A percentile compares a stretch with the other conserved stretches of the same genome.
Evolutionary conservation across 2,329 filamentous ascomycete species (phyloP).

Genomic region (Cladosporium austrohemisphaericum): DNA sequence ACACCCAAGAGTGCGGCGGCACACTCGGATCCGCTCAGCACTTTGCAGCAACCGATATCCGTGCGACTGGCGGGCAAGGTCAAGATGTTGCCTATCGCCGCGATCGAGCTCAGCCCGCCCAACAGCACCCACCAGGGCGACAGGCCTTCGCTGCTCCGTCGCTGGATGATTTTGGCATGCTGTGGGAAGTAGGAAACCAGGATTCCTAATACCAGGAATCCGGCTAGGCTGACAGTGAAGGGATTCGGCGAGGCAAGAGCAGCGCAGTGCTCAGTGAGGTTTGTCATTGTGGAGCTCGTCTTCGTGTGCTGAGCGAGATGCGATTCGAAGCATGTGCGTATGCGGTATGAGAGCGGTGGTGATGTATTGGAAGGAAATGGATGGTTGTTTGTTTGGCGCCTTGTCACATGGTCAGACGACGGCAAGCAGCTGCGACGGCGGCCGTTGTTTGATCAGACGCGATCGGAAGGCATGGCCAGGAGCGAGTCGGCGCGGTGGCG

Average conservation of each 20-base stretch:
- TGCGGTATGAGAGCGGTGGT: not conserved
- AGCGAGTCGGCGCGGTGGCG: not conserved
- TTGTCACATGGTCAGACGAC: conserved; percentile 9
- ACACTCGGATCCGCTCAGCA: conserved; percentile 78
- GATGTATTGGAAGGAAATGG: conserved; percentile 1
- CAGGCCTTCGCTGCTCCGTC: conserved; percentile 86
- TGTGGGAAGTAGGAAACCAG: conserved; percentile 92
- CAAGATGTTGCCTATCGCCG: conserved; percentile 88
- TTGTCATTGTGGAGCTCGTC: not conserved
- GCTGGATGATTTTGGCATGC: conserved; percentile 82
- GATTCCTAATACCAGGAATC: conserved; percentile 78
- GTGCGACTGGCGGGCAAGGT: conserved; percentile 76
- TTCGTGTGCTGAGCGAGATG: not conserved
- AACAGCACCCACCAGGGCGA: conserved; percentile 93
- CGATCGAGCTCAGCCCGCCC: conserved; percentile 81
- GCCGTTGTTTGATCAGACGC: not conserved
- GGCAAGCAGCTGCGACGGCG: conserved; percentile 3
- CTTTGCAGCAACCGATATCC: conserved; percentile 81
- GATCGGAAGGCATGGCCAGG: not conserved
- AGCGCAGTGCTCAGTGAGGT: conserved; percentile 23
- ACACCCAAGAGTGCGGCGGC: conserved; percentile 82
- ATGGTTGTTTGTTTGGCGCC: not conserved
- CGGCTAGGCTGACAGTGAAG: conserved; percentile 27
- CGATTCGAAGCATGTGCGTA: not conserved
- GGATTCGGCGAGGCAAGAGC: conserved; percentile 28